Base-by-base conservation (phyloP, 169 alveolate species). In the Cryptosporidium canis region DNA sequence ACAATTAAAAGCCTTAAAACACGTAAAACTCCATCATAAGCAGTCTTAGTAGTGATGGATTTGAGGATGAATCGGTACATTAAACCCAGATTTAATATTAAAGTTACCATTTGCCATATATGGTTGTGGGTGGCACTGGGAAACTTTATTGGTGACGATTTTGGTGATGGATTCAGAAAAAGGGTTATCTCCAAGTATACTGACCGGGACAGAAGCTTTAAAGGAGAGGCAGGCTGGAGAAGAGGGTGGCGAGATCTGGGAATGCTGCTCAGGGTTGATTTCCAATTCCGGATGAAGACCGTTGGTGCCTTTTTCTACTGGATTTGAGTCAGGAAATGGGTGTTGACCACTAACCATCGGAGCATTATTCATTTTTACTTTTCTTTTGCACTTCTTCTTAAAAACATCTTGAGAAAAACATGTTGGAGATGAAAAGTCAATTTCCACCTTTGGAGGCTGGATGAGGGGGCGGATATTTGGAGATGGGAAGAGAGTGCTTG, bases 191-290 rank as follows among this genome's bases (percentile, higher is more conserved):
- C 77, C 77, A 58, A 58, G 70, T 29, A 63, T 45, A 77, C 33
- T 77, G 21, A 77, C 58, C 11, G 87, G 87, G 0, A 77, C 72
- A 5, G 87, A 77, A n/a, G 87, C 58, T 44, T 77, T 77, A 63
- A 77, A 77, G 3, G 87, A 58, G 12, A 77, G 37, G 37, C 87
- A 77, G 18, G 67, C 53, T 31, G 84, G 84, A 16, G 87, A 77
- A 12, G 87, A 77, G 27, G 87, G 87, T 7, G 70, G 85, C 0
- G 85, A 77, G 14, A 61, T 35, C 11, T 29, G 68, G n/a, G 39
- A 56, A 16, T 55, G 87, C 21, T 51, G 65, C 8, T 70, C 84
- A 7, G 44, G 4, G 8, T 18, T 21, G 12, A 33, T 8, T 53
- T 70, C 61, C 7, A 48, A 14, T 51, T 70, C 84, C 7, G 41